Conservation (phyloP, 441 rosid genomes). For the Syzygium malaccense region DNA sequence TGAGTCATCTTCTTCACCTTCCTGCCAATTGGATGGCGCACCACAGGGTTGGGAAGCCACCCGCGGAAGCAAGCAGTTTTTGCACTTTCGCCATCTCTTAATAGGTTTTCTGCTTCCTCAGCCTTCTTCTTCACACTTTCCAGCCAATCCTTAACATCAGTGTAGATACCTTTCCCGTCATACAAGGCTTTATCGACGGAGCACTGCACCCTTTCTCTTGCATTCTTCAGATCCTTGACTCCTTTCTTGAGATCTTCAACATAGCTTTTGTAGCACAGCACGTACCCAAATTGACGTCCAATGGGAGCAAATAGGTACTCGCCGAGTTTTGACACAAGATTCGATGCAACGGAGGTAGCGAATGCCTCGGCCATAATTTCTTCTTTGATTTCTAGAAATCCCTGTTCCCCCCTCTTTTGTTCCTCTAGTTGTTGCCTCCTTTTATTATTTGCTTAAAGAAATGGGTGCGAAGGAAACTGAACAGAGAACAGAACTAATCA, state of each 20-base stretch:
- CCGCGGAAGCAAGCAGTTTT: fast-evolving
- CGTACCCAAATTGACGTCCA: not conserved
- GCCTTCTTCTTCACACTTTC: fast-evolving
- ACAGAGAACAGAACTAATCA: not conserved
- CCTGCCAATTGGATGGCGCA: not conserved
- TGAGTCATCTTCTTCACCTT: not conserved
- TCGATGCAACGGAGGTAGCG: fast-evolving
- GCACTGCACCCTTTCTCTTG: fast-evolving
- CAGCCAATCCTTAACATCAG: fast-evolving
- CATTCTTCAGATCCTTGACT: fast-evolving
- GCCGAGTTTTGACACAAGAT: not conserved
- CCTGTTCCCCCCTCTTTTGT: not conserved
- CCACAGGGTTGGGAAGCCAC: not conserved
- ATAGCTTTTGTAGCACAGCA: not conserved
- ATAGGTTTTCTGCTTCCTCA: fast-evolving
- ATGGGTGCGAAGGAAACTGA: not conserved
- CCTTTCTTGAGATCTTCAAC: fast-evolving
- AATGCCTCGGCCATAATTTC: not conserved
- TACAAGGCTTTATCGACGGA: fast-evolving
- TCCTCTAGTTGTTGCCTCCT: not conserved
- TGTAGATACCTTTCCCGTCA: fast-evolving
- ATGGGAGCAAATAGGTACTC: not conserved
- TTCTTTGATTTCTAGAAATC: fast-evolving
- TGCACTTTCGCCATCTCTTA: fast-evolving
- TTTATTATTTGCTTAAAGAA: not conserved